Evolutionary conservation across 441 rosid genomes (phyloP).

Genomic region (Brassica hybrid): DNA sequence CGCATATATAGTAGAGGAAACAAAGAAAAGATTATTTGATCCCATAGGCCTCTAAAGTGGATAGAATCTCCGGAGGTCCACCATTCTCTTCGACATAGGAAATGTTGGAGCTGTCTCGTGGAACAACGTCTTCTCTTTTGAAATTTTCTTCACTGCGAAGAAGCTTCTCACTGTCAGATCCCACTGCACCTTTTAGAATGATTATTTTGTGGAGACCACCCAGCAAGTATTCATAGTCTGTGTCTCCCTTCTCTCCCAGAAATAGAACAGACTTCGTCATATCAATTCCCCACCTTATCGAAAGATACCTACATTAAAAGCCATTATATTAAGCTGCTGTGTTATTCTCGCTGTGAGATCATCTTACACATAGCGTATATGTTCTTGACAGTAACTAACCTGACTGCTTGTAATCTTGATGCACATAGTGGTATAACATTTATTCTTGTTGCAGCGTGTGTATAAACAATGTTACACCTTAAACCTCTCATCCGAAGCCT

Average conservation of each 20-base stretch:
- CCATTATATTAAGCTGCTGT: constrained; percentile 11
- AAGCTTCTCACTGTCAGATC: constrained; percentile 63
- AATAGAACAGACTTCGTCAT: constrained; percentile 65
- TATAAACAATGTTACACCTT: constrained; percentile 73
- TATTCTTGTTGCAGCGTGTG: constrained; percentile 70
- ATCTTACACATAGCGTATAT: constrained; percentile 4
- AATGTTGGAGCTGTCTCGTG: constrained; percentile 59
- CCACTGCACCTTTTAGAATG: constrained; percentile 62
- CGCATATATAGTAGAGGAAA: background rate
- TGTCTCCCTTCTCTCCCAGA: constrained; percentile 85
- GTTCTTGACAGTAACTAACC: constrained; percentile 50
- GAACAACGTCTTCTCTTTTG: constrained; percentile 64
- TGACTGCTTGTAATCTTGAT: constrained; percentile 83
- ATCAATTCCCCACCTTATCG: constrained; percentile 84
- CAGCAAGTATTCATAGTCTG: constrained; percentile 77
- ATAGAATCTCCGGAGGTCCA: constrained; percentile 55
- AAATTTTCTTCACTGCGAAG: constrained; percentile 62
- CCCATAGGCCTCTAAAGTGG: constrained; percentile 55
- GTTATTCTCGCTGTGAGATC: constrained; percentile 13
- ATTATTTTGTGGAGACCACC: constrained; percentile 79
- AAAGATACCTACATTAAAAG: constrained; percentile 71
- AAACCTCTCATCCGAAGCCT: constrained; percentile 90
- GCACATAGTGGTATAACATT: constrained; percentile 83
- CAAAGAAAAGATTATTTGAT: constrained; percentile 47
- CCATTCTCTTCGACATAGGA: constrained; percentile 47